Conservation (phyloP, 2,329 filamentous ascomycete genomes). For the Cercospora sp. region DNA sequence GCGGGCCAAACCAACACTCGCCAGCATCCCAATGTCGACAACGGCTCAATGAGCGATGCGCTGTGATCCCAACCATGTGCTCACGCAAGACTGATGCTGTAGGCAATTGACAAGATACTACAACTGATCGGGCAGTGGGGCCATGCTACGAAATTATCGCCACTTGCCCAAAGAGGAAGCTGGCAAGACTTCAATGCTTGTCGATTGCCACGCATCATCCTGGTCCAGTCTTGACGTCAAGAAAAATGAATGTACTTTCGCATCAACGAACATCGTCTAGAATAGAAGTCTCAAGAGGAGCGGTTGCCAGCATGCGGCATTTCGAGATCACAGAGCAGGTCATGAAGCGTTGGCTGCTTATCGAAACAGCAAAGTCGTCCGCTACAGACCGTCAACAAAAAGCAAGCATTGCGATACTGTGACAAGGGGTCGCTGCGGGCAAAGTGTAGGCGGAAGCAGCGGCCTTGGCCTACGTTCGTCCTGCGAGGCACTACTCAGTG, state of each 20-base stretch:
- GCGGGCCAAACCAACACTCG: not conserved
- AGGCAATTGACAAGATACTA: not conserved
- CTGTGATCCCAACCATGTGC: not conserved
- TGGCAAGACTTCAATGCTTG: conserved; percentile 10
- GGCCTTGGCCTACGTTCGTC: conserved; percentile 3
- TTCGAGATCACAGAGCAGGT: no score
- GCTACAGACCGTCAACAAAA: not conserved
- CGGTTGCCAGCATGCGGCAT: no score
- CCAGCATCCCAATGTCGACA: not conserved
- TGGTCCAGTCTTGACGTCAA: not conserved
- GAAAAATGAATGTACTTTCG: not conserved
- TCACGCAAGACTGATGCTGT: not conserved
- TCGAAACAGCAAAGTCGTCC: not conserved
- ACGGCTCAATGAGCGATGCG: not conserved
- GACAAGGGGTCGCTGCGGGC: not conserved
- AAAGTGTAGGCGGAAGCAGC: not conserved
- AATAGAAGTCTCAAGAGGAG: not conserved
- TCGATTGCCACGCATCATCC: not conserved
- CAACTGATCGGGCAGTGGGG: not conserved
- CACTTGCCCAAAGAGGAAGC: conserved; percentile 15
- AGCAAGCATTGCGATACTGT: not conserved
- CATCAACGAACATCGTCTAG: not conserved
- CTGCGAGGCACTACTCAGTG: not conserved
- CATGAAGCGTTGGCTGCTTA: not conserved
- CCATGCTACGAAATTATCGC: not conserved